A percentile compares a stretch with the other conserved stretches of the same genome.
Conservation (phyloP, 306 rosid genomes). For the Quercus cerris region DNA sequence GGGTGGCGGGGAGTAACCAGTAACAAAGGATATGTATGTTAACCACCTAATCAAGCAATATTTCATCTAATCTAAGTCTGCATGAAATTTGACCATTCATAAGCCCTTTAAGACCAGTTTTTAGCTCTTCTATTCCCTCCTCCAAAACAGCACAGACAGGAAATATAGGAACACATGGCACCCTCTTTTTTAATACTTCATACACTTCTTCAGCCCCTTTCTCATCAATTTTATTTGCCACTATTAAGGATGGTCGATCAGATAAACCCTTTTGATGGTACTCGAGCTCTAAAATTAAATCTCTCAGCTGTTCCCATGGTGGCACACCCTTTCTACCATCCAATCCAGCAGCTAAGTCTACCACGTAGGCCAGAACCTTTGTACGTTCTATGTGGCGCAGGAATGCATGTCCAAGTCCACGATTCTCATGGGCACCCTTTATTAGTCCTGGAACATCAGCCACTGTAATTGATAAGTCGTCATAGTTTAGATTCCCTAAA, state of each 20-base stretch:
- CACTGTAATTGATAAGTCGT: conserved; percentile 79
- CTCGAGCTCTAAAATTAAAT: conserved; percentile 77
- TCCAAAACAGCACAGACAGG: conserved; percentile 85
- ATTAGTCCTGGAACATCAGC: conserved; percentile 95
- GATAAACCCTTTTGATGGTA: conserved; percentile 83
- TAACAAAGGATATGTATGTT: background rate
- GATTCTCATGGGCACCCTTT: conserved; percentile 85
- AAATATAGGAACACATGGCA: conserved; percentile 63
- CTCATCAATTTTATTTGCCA: conserved; percentile 92
- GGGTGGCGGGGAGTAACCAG: no score
- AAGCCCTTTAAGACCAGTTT: conserved; percentile 70
- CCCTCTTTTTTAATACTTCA: conserved; percentile 66
- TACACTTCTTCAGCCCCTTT: conserved; percentile 70
- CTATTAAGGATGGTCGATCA: conserved; percentile 66
- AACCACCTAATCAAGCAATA: conserved; percentile 46
- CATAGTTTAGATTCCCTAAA: conserved; percentile 77
- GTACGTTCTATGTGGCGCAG: conserved; percentile 94
- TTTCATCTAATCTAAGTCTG: conserved; percentile 51
- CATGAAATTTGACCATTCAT: conserved; percentile 61
- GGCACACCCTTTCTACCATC: conserved; percentile 78
- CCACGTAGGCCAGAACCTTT: conserved; percentile 76
- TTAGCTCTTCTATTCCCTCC: conserved; percentile 79
- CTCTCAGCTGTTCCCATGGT: conserved; percentile 86
- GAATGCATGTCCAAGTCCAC: conserved; percentile 90
- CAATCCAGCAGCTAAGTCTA: conserved; percentile 81